Conservation (phyloP, 1,139 yeast species). For the Suhomyces guaymorum region DNA sequence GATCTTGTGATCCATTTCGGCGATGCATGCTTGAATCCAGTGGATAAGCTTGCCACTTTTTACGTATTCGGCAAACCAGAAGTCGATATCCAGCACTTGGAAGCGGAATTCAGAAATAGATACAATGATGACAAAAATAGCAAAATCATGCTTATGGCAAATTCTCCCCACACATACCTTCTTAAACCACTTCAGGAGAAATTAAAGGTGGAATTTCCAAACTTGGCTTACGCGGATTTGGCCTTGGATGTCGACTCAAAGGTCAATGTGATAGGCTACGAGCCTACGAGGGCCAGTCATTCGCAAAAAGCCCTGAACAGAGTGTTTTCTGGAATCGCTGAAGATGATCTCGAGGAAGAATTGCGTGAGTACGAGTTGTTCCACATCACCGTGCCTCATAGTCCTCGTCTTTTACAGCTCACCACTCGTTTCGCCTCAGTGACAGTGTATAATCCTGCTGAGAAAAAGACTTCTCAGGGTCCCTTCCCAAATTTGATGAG, state of each 20-base stretch:
- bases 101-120: constrained; percentile 36
- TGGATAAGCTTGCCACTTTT: constrained; percentile 67
- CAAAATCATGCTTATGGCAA: constrained; percentile 64
- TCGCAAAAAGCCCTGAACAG: constrained; percentile 26
- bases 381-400: constrained; percentile 72
- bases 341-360: constrained; percentile 17
- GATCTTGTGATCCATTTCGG: constrained; percentile 92
- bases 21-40: constrained; percentile 86
- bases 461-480: constrained; percentile 39
- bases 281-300: constrained; percentile 17
- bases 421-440: constrained; percentile 67
- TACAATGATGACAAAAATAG: constrained; percentile 29
- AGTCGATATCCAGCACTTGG: constrained; percentile 37
- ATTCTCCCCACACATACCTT: constrained; percentile 57
- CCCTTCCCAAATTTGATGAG: constrained; percentile 80
- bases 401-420: constrained; percentile 74
- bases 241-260: constrained; percentile 28
- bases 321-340: constrained; percentile 22
- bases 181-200: constrained; percentile 34
- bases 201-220: constrained; percentile 39
- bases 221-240: constrained; percentile 54
- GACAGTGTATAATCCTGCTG: constrained; percentile 46
- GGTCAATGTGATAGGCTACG: constrained; percentile 46
- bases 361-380: constrained; percentile 53
- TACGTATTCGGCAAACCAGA: constrained; percentile 75